Base-by-base conservation (phyloP, 2,329 filamentous ascomycete genomes). In the Sarocladium kiliense region DNA sequence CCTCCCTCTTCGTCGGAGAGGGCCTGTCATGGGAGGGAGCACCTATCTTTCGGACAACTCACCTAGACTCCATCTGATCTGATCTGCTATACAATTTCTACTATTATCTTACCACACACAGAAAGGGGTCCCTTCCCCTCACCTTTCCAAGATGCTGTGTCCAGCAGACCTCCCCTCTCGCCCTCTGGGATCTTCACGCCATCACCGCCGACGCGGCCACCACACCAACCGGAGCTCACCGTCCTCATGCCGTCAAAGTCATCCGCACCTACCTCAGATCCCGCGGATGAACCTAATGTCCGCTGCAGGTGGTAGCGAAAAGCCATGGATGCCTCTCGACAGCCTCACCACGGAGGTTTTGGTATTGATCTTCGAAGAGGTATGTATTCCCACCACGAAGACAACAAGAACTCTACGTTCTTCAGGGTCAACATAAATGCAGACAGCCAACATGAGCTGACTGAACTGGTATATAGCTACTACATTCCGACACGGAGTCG, bases 311-410 rank as follows among this genome's bases (percentile, higher is more conserved):
- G 18, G 9, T 4, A 12, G 47, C 30, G 47, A 51, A 21, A 51
- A 51, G 47, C 47, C 47, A 21, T 51, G 47, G 47, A 34, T 36
- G 19, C 18, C 47, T 14, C 55, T 66, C 39, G 57, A 68, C 53
- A 62, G 67, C 54, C 67, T 78, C 18, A 76, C 72, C 61, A 68
- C 72, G 3, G 75, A 78, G 62, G 61, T 77, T 16, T 51, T 77
- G n/a, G 60, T 64, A 54, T 62, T 77, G 36, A 69, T 77, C 32
- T 66, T 76, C 25, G 61, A 73, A 60, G 68, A 75, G 63, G 75
- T 77, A 65, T 34, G 60, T 57, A 16, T 23, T 12, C 19, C 16
- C 25, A 16, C 4, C 10, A n/a, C n/a, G n/a, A n/a, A n/a, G n/a
- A n/a, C n/a, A n/a, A n/a, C n/a, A n/a, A n/a, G n/a, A n/a, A n/a